Base-by-base conservation (phyloP, 768 basidiomycete species). In the Boletus patriciae region DNA sequence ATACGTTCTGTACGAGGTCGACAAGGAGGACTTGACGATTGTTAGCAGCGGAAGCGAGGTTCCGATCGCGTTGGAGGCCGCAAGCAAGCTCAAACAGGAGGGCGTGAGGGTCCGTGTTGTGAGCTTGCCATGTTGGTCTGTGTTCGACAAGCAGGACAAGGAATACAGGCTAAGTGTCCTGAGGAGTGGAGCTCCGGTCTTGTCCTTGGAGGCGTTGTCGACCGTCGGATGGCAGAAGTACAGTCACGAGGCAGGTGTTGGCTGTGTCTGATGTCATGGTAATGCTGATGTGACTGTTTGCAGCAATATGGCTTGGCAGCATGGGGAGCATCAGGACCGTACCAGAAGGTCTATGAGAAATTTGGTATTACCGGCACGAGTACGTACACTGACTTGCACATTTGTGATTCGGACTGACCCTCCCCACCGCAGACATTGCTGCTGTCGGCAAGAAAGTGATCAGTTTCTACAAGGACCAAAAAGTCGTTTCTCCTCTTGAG, bases 31-130 rank as follows among this genome's bases (percentile, higher is more conserved):
- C 72, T 76, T 98, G 67, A 96, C 93, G 36, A 85, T 98, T 62
- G 91, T 97, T 66, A 87, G 87, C 70, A 86, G 83, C 58, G 95
- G 95, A 59, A 90, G 88, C 72, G 95, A 98, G 76, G 93, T 96
- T 62, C 66, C 79, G 66, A 92, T 98, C 63, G 92, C 87, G 38
- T 74, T 95, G 54, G 94, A 94, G 71, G 93, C 94, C 19, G 92
- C 91, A 51, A 79, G 80, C 71, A 82, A 86, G 74, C 86, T 98
- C 66, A 83, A 82, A 69, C 80, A 77, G 50, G 80, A 90, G 74
- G 93, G 92, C 52, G 67, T 92, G 75, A 92, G 86, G 77, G 85
- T 83, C 58, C 85, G 94, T 34, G 73, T 97, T 46, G 93, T 94
- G 69, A 89, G 86, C 69, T 74, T 97, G 70, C 95, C 95, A 13